Base-by-base conservation (phyloP, 768 basidiomycete genomes). In the Boletus tylopilopsis region DNA sequence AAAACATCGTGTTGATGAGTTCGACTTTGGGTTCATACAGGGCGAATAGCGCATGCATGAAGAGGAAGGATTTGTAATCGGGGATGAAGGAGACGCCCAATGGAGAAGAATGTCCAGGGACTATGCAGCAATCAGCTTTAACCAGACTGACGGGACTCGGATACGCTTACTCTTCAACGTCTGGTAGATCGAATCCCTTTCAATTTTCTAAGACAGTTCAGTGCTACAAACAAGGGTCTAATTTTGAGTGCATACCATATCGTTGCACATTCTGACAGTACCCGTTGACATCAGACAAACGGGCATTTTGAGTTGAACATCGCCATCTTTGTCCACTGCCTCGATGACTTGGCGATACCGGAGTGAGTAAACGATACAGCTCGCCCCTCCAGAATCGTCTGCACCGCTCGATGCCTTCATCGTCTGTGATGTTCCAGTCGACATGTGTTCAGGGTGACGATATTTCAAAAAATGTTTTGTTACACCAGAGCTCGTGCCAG, bases 221-320 rank as follows among this genome's bases (percentile, higher is more conserved):
- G 42, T 9, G 15, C 13, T 24, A 42, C 19, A 9, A 35, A 16
- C 2, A n/a, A 27, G 13, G 4, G 18, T 2, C n/a, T 8, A 9
- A 15, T 1, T 44, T 34, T 6, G 19, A 34, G 18, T 16, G 43
- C 47, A 19, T 13, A 53, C 54, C 61, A 58, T 58, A 2, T 63
- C 29, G 32, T 54, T 45, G 25, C 32, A 55, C 62, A 63, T 61
- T 49, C 62, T 49, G 34, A 56, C 47, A 5, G 54, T 54, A 13
- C 56, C 59, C 6, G 62, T 58, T 5, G 62, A 60, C 60, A 60
- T 63, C 11, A 60, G 16, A 36, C 50, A 56, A 34, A 58, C 56
- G 0, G 51, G 53, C 46, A 58, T 51, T 29, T 42, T 49, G 0
- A 55, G 42, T 23, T 53, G 49, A 7, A 61, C 30, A 4, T 59